phyloP scores from a whole-genome alignment of 2,329 filamentous ascomycete genomes.

The Aspergillus brasiliensis region DNA sequence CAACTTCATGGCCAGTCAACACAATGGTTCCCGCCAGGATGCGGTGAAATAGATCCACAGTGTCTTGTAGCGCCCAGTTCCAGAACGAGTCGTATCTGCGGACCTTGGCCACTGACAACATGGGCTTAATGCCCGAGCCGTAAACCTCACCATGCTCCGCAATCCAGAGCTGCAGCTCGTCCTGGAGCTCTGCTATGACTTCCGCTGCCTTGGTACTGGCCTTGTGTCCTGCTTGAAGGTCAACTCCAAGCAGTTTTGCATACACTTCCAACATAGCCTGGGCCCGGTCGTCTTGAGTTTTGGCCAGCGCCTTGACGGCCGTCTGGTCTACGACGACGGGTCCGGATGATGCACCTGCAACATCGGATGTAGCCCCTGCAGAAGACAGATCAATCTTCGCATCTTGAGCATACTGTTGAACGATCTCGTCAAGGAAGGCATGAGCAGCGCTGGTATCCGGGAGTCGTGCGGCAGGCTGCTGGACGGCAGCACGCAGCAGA shows the following conservation, averaged over 20 bases:
- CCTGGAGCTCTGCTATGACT: not conserved
- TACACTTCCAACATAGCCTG: conserved; percentile 4
- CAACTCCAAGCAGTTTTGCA: not conserved
- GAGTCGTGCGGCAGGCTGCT: not conserved
- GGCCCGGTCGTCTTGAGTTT: not conserved
- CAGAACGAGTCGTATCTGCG: conserved; percentile 7
- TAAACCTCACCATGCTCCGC: conserved; percentile 8
- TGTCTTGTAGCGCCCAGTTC: conserved; percentile 8
- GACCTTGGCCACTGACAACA: not conserved
- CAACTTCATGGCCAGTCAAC: not conserved
- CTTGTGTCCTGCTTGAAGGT: conserved; percentile 2
- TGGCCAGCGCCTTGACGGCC: not conserved
- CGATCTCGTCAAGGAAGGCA: not conserved
- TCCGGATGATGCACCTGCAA: not conserved
- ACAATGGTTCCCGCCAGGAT: not conserved
- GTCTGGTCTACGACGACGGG: not conserved
- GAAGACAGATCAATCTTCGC: not conserved
- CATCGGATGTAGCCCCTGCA: not conserved
- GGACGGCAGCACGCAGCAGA: not conserved
- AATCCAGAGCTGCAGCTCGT: conserved; percentile 1
- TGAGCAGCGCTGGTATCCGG: not conserved
- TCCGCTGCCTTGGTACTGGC: not conserved
- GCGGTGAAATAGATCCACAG: not conserved
- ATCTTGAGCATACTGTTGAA: not conserved
- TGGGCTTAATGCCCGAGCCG: not conserved